A percentile compares a stretch with the other conserved stretches of the same genome.
Evolutionary conservation across 306 rosid genomes (phyloP).

Genomic region (Fagus sylvatica): DNA sequence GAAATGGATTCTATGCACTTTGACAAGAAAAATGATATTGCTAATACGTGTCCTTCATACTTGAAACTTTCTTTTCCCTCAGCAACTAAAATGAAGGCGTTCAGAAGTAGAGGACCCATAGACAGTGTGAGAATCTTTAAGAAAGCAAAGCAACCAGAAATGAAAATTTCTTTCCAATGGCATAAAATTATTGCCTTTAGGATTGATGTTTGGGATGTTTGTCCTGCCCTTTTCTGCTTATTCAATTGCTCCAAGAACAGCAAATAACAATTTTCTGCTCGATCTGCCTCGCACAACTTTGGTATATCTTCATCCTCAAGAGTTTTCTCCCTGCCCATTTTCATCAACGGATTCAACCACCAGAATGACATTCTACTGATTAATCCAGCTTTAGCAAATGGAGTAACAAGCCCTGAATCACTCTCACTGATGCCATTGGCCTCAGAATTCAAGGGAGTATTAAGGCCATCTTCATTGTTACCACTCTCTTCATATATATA

Average conservation of each 20-base stretch:
- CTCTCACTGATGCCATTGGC: conserved; percentile 17
- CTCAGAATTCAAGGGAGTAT: conserved; percentile 40
- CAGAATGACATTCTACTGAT: conserved; percentile 55
- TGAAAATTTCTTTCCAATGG: conserved; percentile 55
- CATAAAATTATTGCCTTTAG: conserved; percentile 51
- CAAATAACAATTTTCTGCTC: conserved; percentile 56
- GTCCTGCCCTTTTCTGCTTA: conserved; percentile 27
- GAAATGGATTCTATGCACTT: conserved; percentile 62
- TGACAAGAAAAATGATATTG: conserved; percentile 46
- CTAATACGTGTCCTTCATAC: conserved; percentile 62
- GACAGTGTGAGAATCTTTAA: conserved; percentile 57
- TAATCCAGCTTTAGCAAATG: conserved; percentile 61
- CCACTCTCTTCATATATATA: conserved; percentile 14
- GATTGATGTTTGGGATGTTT: conserved; percentile 37
- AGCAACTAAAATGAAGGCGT: conserved; percentile 64
- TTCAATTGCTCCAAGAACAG: conserved; percentile 39
- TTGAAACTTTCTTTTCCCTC: conserved; percentile 67
- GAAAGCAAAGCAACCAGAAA: conserved; percentile 66
- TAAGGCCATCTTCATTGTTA: conserved; percentile 36
- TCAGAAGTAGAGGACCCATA: conserved; percentile 65
- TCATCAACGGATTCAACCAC: conserved; percentile 92
- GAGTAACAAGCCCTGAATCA: conserved; percentile 41
- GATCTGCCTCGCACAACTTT: conserved; percentile 55
- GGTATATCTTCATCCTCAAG: conserved; percentile 70
- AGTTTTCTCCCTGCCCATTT: conserved; percentile 61